Conservation (phyloP, 2,329 filamentous ascomycete species). For the Aspergillus sp. region DNA sequence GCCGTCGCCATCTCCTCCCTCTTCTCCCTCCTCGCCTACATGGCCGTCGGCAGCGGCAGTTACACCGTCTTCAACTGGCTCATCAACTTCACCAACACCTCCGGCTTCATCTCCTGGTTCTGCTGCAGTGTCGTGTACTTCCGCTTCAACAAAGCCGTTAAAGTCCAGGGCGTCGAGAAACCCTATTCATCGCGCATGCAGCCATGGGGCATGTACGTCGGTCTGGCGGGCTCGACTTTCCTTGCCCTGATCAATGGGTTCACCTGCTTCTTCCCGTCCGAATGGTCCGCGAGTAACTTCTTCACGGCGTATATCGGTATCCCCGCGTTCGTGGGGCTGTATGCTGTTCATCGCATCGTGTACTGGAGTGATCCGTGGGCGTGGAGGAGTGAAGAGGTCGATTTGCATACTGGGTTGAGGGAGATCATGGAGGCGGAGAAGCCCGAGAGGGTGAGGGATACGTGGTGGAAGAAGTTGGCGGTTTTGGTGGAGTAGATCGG, state of each 20-base stretch:
- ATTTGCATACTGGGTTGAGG: conserved; percentile 57
- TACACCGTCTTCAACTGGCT: conserved; percentile 70
- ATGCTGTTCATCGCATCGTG: conserved; percentile 54
- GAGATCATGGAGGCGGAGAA: conserved; percentile 53
- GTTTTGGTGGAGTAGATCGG: conserved; percentile 30
- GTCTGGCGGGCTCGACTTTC: conserved; percentile 56
- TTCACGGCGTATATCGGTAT: conserved; percentile 68
- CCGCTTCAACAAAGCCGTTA: conserved; percentile 57
- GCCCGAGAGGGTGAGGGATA: conserved; percentile 32
- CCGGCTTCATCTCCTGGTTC: conserved; percentile 71
- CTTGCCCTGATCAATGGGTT: conserved; percentile 76
- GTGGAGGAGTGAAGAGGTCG: conserved; percentile 52
- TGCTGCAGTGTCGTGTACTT: conserved; percentile 64
- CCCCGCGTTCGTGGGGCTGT: conserved; percentile 61
- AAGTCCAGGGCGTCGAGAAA: conserved; percentile 50
- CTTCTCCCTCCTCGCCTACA: conserved; percentile 66
- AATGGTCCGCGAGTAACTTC: conserved; percentile 67
- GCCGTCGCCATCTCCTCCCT: conserved; percentile 60
- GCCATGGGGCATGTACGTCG: conserved; percentile 66
- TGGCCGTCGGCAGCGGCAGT: conserved; percentile 64
- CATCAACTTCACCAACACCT: conserved; percentile 69
- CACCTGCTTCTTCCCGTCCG: conserved; percentile 67
- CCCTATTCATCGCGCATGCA: conserved; percentile 59
- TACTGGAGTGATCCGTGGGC: conserved; percentile 55
- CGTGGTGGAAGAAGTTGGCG: conserved; percentile 37